phyloP scores from a whole-genome alignment of 345 rosid genomes.

The Lepidium sativum region DNA sequence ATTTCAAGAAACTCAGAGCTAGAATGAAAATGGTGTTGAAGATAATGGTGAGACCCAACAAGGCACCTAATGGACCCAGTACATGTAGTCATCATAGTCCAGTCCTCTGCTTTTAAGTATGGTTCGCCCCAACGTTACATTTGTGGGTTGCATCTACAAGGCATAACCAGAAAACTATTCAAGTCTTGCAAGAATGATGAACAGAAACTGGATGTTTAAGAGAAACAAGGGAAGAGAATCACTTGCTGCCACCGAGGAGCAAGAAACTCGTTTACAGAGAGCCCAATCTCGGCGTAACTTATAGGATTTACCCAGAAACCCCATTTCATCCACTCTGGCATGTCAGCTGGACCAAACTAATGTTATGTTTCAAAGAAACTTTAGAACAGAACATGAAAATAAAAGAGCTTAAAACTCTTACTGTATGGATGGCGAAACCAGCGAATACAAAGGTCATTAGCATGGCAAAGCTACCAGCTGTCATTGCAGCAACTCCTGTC shows the following conservation, averaged over 20 bases:
- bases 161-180: background rate
- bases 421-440: slow-evolving; percentile 58
- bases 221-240: background rate
- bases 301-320: slow-evolving; percentile 69
- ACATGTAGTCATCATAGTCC: slow-evolving; percentile 41
- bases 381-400: background rate
- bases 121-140: slow-evolving; percentile 46
- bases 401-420: slow-evolving; percentile 23
- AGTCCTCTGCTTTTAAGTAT: slow-evolving; percentile 54
- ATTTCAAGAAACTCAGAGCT: slow-evolving; percentile 59
- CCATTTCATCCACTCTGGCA: slow-evolving; percentile 77
- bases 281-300: slow-evolving; percentile 61
- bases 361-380: background rate
- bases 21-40: slow-evolving; percentile 54
- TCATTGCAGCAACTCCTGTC: slow-evolving; percentile 36
- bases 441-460: slow-evolving; percentile 39
- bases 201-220: background rate
- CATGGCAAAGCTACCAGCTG: slow-evolving; percentile 42
- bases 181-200: background rate
- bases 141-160: slow-evolving; percentile 31
- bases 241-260: slow-evolving; percentile 77
- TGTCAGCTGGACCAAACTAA: slow-evolving; percentile 39
- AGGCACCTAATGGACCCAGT: slow-evolving; percentile 60
- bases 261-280: slow-evolving; percentile 58
- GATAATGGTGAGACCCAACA: slow-evolving; percentile 47